These are phyloP conservation scores for Fonsecaea nubica DNA, from an alignment of 2,329 filamentous ascomycete genomes.

Conservation along the genomic window DNA sequence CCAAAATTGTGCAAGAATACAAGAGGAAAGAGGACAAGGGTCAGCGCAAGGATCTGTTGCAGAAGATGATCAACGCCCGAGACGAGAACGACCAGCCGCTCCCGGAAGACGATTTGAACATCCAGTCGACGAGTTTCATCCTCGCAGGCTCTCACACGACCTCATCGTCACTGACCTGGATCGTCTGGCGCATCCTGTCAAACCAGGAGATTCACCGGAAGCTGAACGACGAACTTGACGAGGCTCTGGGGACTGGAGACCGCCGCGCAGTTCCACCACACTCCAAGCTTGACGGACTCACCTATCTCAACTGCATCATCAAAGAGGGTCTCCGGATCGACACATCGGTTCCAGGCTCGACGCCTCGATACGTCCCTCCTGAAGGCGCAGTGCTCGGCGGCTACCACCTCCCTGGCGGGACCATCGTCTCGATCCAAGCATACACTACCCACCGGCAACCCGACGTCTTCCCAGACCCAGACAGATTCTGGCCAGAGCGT, in stretches of 20 bases:
- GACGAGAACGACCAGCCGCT: constrained; percentile 13
- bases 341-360: constrained; percentile 21
- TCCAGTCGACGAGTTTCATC: constrained; percentile 23
- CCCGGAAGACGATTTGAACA: constrained; percentile 13
- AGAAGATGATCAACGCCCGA: constrained; percentile 21
- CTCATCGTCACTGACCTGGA: constrained; percentile 23
- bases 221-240: constrained; percentile 10
- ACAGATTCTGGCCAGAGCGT: constrained; percentile 20
- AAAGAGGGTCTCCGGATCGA: constrained; percentile 20
- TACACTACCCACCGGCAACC: constrained; percentile 20
- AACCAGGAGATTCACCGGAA: constrained; percentile 7
- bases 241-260: neutral
- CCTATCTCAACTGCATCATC: constrained; percentile 21
- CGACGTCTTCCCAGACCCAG: constrained; percentile 16
- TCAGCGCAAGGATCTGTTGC: constrained; percentile 17
- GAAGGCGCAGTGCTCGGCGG: constrained; percentile 1
- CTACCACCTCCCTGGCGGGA: neutral
- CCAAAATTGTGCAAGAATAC: constrained; percentile 22
- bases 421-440: constrained; percentile 22
- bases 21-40: constrained; percentile 15
- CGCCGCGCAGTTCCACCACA: constrained; percentile 1
- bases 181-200: constrained; percentile 22
- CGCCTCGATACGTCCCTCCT: constrained; percentile 21
- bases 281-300: constrained; percentile 13
- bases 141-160: constrained; percentile 19